A percentile compares a stretch with the other conserved stretches of the same genome.
phyloP scores from a whole-genome alignment of 257 asterid species.

The Asclepias syriaca region DNA sequence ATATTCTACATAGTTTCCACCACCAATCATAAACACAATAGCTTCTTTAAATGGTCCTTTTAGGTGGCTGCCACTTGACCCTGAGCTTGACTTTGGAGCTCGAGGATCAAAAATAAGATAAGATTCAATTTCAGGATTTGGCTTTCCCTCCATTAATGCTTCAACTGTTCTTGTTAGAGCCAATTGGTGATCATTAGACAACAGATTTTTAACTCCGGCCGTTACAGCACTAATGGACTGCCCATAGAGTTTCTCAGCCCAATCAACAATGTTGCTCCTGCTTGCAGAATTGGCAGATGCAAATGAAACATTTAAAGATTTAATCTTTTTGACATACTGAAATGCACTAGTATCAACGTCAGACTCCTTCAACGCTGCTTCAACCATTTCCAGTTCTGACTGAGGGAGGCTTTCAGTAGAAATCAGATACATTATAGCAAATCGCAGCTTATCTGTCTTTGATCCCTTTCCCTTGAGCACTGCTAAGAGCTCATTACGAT shows the following conservation, averaged over 20 bases:
- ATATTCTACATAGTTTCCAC: constrained; percentile 94
- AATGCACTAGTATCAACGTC: constrained; percentile 92
- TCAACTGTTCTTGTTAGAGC: constrained; percentile 86
- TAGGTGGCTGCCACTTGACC: constrained; percentile 61
- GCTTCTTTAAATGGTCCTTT: constrained; percentile 96
- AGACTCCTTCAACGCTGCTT: constrained; percentile 65
- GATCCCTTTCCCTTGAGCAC: constrained; percentile 89
- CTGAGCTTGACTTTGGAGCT: constrained; percentile 68
- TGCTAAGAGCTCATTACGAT: constrained; percentile 66
- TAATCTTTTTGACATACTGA: constrained; percentile 91
- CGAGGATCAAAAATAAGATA: constrained; percentile 87
- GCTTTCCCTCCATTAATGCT: constrained; percentile 94
- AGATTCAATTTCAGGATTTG: constrained; percentile 81
- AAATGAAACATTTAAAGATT: constrained; percentile 73
- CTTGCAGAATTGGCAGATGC: constrained; percentile 87
- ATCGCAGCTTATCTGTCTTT: constrained; percentile 61
- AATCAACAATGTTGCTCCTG: constrained; percentile 81
- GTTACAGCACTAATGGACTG: constrained; percentile 90
- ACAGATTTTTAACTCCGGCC: constrained; percentile 86
- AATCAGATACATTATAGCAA: constrained; percentile 71
- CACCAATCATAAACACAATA: constrained; percentile 94
- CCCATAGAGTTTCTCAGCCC: constrained; percentile 97
- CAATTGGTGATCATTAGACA: constrained; percentile 83
- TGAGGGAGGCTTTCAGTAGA: constrained; percentile 65
- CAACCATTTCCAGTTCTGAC: constrained; percentile 82